A percentile compares a stretch with the other conserved stretches of the same genome.
These are phyloP conservation scores for Mesembryanthemum crystallinum DNA, from an alignment of 148 eudicot species.

Conservation along the genomic window DNA sequence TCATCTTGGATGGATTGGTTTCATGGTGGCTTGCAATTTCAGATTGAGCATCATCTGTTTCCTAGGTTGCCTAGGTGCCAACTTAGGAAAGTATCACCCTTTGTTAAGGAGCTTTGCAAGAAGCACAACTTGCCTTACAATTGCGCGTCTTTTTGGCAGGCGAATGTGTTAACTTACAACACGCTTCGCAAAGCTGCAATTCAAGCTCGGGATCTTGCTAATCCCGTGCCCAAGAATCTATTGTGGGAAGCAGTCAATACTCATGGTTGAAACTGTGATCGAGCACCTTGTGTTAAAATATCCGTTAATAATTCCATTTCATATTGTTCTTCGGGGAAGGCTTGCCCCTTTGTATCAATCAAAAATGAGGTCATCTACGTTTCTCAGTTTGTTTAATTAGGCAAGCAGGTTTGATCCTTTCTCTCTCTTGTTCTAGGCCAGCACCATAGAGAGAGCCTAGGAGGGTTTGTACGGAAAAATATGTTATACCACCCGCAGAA, in stretches of 20 bases:
- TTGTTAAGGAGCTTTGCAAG: slow-evolving; percentile 52
- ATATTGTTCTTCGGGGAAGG: slow-evolving; percentile 7
- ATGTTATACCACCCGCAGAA: neutral
- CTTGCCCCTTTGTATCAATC: slow-evolving; percentile 3
- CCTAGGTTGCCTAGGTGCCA: slow-evolving; percentile 51
- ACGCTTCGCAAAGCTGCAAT: slow-evolving; percentile 39
- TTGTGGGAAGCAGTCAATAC: slow-evolving; percentile 60
- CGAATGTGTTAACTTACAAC: slow-evolving; percentile 37
- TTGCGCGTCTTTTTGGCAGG: slow-evolving; percentile 43
- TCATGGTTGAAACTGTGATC: slow-evolving; percentile 39
- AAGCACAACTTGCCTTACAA: slow-evolving; percentile 46
- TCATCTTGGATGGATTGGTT: slow-evolving; percentile 65
- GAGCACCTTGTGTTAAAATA: neutral
- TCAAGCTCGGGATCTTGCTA: slow-evolving; percentile 45
- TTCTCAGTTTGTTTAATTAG: neutral
- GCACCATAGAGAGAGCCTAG: neutral
- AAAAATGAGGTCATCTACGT: neutral
- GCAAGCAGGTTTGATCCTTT: neutral
- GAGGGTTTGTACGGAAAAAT: neutral
- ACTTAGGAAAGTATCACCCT: slow-evolving; percentile 45
- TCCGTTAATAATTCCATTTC: slow-evolving; percentile 6
- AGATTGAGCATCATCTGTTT: slow-evolving; percentile 56
- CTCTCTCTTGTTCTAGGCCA: neutral
- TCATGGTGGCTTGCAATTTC: slow-evolving; percentile 60
- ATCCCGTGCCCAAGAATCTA: slow-evolving; percentile 44